Evolutionary conservation across 306 rosid genomes (phyloP), one percentile per base, ranked within the genome.

Genomic region (Medicago ruthenica): DNA sequence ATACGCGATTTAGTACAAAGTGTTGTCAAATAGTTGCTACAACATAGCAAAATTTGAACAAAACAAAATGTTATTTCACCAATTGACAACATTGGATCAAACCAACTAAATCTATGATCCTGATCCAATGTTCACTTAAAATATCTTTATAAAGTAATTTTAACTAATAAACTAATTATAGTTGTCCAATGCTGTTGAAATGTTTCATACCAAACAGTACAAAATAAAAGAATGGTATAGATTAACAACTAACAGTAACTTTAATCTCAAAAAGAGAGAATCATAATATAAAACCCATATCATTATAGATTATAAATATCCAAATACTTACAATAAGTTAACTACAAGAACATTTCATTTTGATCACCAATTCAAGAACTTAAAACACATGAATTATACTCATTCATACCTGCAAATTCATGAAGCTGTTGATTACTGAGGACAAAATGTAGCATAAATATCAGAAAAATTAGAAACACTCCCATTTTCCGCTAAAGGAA

Each of bases 371-470:
- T 48, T 53, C 1, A 40, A 75, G 67, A 70, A 62, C 70, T 62
- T 17, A 63, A 9, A 74, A 71, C 70, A 80, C 67, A 24, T 44
- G 13, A 77, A 73, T 15, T 70, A 83, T 80, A 67, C 80, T 39
- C 80, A 83, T 90, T 39, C 82, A 82, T 90, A 94, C 98, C 97
- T 91, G 89, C 78, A 85, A 85, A 79, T 84, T 77, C 91, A 84
- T 70, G 83, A 80, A 83, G 71, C 67, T 84, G 84, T 40, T 78
- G 78, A 64, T 60, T 79, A 67, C 80, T 36, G 76, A 82, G 37
- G 40, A 81, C 76, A 31, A 88, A 85, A 76, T 86, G 85, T 58
- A 90, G 79, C 81, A 78, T 67, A 64, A 87, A 8, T 42, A 94
- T 72, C 44, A 90, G 83, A 36, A 88, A 66, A 80, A 85, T 76